Percentiles rank a stretch among this genome's conserved stretches.
Conservation (phyloP, 2,329 filamentous ascomycete genomes). For the Monosporascus sp. region DNA sequence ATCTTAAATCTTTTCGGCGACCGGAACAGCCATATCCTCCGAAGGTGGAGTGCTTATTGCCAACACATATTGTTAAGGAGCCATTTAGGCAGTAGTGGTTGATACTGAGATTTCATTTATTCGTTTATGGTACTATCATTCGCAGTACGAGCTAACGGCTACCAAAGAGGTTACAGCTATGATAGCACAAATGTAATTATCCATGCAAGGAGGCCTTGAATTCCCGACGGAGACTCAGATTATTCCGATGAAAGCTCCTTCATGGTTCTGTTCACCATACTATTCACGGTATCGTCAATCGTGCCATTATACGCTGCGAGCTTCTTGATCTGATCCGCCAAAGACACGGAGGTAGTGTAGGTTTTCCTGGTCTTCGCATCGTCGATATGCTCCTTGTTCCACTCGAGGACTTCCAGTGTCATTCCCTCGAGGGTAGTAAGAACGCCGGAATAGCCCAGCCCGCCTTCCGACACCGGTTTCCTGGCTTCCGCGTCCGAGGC, state of each 20-base stretch:
- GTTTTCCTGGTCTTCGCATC: constrained; percentile 1
- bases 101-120: too few relatives aligned
- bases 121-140: too few relatives aligned
- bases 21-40: too few relatives aligned
- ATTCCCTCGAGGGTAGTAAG: constrained; percentile 36
- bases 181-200: too few relatives aligned
- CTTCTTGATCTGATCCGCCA: not conserved
- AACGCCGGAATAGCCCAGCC: constrained; percentile 33
- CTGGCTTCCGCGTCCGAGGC: constrained; percentile 27
- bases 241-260: not conserved
- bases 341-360: not conserved
- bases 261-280: not conserved
- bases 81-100: too few relatives aligned
- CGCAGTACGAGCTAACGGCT: too few relatives aligned
- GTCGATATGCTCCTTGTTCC: constrained; percentile 33
- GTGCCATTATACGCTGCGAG: not conserved
- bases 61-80: too few relatives aligned
- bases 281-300: not conserved
- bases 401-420: constrained; percentile 34
- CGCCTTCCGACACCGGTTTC: constrained; percentile 29
- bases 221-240: not conserved
- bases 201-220: too few relatives aligned
- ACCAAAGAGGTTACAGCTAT: too few relatives aligned
- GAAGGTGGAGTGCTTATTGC: too few relatives aligned
- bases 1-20: too few relatives aligned